Base-by-base conservation (phyloP, 805 yeast species). In the Candida nonsorbophila region DNA sequence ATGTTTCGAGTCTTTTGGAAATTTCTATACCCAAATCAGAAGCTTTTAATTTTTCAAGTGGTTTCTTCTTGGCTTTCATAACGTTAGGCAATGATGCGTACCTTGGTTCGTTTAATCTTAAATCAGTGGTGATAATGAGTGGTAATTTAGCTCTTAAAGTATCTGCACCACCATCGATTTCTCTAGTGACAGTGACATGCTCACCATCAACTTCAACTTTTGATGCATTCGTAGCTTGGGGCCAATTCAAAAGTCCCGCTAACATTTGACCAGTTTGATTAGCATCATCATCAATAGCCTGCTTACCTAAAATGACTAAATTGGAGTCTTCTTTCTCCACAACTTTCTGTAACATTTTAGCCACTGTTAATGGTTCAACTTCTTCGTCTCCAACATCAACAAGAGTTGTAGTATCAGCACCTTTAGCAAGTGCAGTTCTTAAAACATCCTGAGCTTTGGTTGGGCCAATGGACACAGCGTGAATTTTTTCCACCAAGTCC, bases 41-140 rank as follows among this genome's bases (percentile, higher is more conserved):
- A 11, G 62, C 55, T 63, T 72, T 59, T 57, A 74, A 55, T 49
- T 75, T 68, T 44, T 77, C 85, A 53, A 88, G 68, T 4, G 95
- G 95, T 69, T 86, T 88, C 76, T 88, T 88, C 69, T 92, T 92
- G 32, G 97, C 97, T 69, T 92, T 92, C 97, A 92, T 92, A 66
- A 88, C 75, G 57, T 90, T 92, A 37, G 96, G 97, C 51, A 92
- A 70, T 9, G 94, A 77, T n/a, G 94, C 95, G 49, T 86, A 92
- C 47, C 97, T 79, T 24, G 99, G 98, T 52, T 77, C 92, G 56
- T 92, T 92, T 50, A 92, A 73, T 58, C 98, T 80, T 45, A 92
- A 69, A 56, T 92, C 99, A 3, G 97, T 82, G 16, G 97, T 88
- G 45, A 92, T 74, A 30, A 92, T 73, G 65, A 87, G 49, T 23